Evolutionary conservation across 257 asterid genomes (phyloP).

Genomic region (Verbascum thapsus): DNA sequence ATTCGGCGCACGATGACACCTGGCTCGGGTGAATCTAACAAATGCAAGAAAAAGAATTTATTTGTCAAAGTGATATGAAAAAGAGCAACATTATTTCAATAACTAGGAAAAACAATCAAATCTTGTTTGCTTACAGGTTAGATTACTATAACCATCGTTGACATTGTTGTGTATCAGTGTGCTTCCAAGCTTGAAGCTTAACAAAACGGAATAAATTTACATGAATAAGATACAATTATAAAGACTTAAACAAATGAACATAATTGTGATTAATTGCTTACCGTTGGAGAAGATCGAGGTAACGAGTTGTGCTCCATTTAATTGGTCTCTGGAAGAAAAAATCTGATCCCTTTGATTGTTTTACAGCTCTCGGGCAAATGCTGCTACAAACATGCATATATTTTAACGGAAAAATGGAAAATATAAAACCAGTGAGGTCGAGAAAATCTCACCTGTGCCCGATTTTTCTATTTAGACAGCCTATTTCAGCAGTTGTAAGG

Average conservation of each 20-base stretch:
- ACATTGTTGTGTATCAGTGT: slow-evolving; percentile 28
- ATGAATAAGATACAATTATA: slow-evolving; percentile 24
- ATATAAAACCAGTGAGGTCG: background rate
- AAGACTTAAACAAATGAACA: slow-evolving; percentile 3
- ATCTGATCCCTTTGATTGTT: slow-evolving; percentile 39
- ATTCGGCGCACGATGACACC: slow-evolving; percentile 49
- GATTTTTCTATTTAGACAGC: slow-evolving; percentile 71
- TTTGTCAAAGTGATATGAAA: no score
- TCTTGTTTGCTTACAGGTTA: slow-evolving; percentile 36
- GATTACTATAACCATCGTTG: slow-evolving; percentile 32
- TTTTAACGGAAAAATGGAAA: slow-evolving; percentile 13
- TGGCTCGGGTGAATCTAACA: slow-evolving; percentile 43
- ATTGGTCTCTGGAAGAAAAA: slow-evolving; percentile 39
- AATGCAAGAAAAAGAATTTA: slow-evolving; percentile 28
- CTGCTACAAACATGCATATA: slow-evolving; percentile 43
- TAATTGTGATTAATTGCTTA: slow-evolving; percentile 43
- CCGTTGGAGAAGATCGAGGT: slow-evolving; percentile 51
- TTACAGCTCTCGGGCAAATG: slow-evolving; percentile 50
- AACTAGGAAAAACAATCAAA: background rate
- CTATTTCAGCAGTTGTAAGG: slow-evolving; percentile 48
- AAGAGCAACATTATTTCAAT: background rate
- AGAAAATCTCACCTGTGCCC: slow-evolving; percentile 61
- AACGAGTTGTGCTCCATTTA: slow-evolving; percentile 41
- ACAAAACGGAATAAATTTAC: slow-evolving; percentile 23
- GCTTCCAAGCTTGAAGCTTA: slow-evolving; percentile 50